These are phyloP conservation scores for Sporothrix pallida DNA, from an alignment of 2,329 filamentous ascomycete species.

Conservation along the genomic window DNA sequence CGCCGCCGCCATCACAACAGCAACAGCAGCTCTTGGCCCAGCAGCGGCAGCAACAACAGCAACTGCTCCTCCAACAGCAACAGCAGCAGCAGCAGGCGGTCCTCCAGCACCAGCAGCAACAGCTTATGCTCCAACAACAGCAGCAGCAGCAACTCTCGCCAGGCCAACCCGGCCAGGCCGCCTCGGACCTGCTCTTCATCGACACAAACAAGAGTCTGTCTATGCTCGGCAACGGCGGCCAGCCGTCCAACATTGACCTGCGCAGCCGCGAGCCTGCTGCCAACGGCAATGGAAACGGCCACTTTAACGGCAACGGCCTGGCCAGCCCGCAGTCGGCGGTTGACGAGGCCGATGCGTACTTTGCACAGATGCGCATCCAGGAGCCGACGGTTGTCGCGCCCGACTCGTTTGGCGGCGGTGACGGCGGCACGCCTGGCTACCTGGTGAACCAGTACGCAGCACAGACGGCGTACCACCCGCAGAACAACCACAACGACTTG, in stretches of 20 bases:
- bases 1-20: slow-evolving; percentile 40
- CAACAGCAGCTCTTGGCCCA: slow-evolving; percentile 32
- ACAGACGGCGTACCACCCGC: slow-evolving; percentile 75
- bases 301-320: slow-evolving; percentile 37
- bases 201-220: slow-evolving; percentile 67
- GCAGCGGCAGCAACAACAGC: slow-evolving; percentile 29
- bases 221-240: slow-evolving; percentile 61
- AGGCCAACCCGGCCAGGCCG: background rate
- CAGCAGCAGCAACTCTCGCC: slow-evolving; percentile 24
- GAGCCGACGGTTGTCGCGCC: slow-evolving; percentile 57
- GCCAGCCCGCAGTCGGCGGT: slow-evolving; percentile 76
- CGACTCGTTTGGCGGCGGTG: slow-evolving; percentile 68
- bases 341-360: slow-evolving; percentile 87
- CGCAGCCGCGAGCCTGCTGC: slow-evolving; percentile 44
- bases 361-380: slow-evolving; percentile 75
- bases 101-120: slow-evolving; percentile 32
- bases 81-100: slow-evolving; percentile 34
- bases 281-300: slow-evolving; percentile 35
- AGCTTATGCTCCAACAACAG: slow-evolving; percentile 31
- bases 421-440: slow-evolving; percentile 60
- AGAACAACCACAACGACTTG: slow-evolving; percentile 70
- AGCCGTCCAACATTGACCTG: slow-evolving; percentile 58
- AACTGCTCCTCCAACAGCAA: slow-evolving; percentile 29
- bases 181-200: slow-evolving; percentile 42
- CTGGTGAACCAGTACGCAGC: slow-evolving; percentile 84